A percentile compares a stretch with the other conserved stretches of the same genome.
These are phyloP conservation scores for Phaeodactylum tricornutum DNA, from an alignment of 108 stramenopile genomes.

Conservation along the genomic window DNA sequence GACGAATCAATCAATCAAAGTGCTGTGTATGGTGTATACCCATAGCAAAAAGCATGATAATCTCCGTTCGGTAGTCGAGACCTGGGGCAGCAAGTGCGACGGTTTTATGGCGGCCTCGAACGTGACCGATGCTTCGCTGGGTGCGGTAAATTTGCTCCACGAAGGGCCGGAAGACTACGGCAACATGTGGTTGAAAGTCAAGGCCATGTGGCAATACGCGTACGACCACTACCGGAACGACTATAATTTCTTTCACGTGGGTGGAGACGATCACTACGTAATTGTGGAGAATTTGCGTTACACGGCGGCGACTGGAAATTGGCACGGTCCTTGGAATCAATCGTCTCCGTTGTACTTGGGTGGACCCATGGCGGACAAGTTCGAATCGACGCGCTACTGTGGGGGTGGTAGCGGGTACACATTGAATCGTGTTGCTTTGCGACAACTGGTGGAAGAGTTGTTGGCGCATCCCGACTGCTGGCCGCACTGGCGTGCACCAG, in stretches of 20 bases:
- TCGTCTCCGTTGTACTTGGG: not conserved
- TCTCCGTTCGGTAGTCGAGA: constrained; percentile 26
- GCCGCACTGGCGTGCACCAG: constrained; percentile 46
- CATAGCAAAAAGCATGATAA: constrained; percentile 33
- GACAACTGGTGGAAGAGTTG: constrained; percentile 23
- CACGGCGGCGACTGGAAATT: constrained; percentile 38
- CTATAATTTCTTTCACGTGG: constrained; percentile 86
- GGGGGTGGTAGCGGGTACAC: constrained; percentile 86
- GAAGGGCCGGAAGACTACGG: constrained; percentile 27
- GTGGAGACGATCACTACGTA: constrained; percentile 90
- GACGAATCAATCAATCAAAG: constrained; percentile 38
- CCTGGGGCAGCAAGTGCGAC: constrained; percentile 61
- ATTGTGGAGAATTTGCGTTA: constrained; percentile 79
- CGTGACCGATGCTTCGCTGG: constrained; percentile 26
- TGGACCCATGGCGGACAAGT: constrained; percentile 39
- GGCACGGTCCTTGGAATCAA: constrained; percentile 15
- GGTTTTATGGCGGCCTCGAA: constrained; percentile 63
- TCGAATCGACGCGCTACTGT: constrained; percentile 76
- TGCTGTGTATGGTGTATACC: constrained; percentile 73
- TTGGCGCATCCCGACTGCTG: constrained; percentile 41
- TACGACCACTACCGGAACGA: constrained; percentile 71
- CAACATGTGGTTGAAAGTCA: constrained; percentile 33
- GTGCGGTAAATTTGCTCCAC: constrained; percentile 35
- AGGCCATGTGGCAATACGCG: constrained; percentile 76
- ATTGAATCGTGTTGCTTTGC: constrained; percentile 61